A percentile compares a stretch with the other conserved stretches of the same genome.
Conservation (phyloP, 1,139 yeast genomes). For the Candida sp. region DNA sequence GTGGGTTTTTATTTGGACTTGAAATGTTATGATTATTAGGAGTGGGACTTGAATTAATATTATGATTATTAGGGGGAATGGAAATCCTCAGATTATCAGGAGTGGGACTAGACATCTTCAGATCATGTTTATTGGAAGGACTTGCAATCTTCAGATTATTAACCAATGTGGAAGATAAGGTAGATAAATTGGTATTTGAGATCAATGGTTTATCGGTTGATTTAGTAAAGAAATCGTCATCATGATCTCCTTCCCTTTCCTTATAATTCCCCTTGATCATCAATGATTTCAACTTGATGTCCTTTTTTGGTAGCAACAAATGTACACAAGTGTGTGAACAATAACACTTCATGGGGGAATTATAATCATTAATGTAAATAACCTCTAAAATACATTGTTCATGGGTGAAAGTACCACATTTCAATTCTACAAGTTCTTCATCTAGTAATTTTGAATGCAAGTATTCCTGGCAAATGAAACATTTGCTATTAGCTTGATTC, state of each 20-base stretch:
- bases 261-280: too few species aligned
- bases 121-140: too few species aligned
- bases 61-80: background rate
- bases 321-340: conserved; percentile 6
- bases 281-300: conserved; percentile 5
- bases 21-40: background rate
- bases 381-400: conserved; percentile 31
- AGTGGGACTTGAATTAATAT: background rate
- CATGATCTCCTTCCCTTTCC: conserved; percentile 2
- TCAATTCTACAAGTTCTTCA: conserved; percentile 30
- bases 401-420: conserved; percentile 39
- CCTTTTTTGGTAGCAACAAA: conserved; percentile 7
- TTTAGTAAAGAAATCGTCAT: background rate
- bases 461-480: conserved; percentile 37
- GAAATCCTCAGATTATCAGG: background rate
- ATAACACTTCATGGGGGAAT: conserved; percentile 4
- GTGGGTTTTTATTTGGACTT: too few species aligned
- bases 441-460: conserved; percentile 28
- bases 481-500: conserved; percentile 9
- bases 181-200: background rate
- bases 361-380: conserved; percentile 10
- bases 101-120: too few species aligned
- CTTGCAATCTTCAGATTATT: background rate
- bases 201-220: background rate
- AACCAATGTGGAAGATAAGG: background rate